Evolutionary conservation across 352 stramenopile genomes (phyloP).

Genomic region (Phytophthora sp.): DNA sequence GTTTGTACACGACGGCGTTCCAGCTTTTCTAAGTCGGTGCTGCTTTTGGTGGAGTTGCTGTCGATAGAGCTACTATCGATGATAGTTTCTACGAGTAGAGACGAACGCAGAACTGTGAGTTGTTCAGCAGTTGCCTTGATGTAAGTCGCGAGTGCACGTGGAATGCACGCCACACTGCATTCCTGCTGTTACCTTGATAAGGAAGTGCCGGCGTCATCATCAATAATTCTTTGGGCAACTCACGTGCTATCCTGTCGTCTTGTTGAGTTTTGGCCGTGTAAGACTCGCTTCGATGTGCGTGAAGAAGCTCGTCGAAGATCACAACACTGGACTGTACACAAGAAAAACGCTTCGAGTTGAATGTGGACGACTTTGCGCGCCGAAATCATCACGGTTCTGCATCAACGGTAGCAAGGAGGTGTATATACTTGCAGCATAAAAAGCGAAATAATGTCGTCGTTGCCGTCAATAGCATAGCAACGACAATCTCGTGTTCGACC

Average conservation of each 20-base stretch:
- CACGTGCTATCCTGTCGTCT: background rate
- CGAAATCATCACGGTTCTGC: slow-evolving; percentile 16
- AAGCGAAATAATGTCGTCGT: background rate
- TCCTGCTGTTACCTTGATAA: background rate
- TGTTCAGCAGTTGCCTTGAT: background rate
- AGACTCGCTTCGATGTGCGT: background rate
- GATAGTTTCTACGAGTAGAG: background rate
- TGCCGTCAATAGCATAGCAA: background rate
- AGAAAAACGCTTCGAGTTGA: slow-evolving; percentile 16
- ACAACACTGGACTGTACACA: background rate
- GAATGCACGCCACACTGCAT: too few relatives aligned
- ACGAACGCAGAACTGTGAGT: background rate
- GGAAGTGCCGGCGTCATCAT: background rate
- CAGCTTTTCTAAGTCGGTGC: slow-evolving; percentile 2
- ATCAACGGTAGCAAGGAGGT: background rate
- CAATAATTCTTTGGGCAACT: background rate
- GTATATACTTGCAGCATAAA: background rate
- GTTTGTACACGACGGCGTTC: slow-evolving; percentile 19
- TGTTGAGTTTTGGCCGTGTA: slow-evolving; percentile 7
- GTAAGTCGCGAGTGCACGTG: background rate
- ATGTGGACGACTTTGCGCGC: background rate
- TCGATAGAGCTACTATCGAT: background rate
- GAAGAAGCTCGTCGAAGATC: slow-evolving; percentile 9
- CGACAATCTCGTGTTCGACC: background rate
- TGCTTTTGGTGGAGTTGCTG: background rate